These are phyloP conservation scores for Leishmania turanica DNA, from an alignment of 208 protist genomes.

Conservation along the genomic window DNA sequence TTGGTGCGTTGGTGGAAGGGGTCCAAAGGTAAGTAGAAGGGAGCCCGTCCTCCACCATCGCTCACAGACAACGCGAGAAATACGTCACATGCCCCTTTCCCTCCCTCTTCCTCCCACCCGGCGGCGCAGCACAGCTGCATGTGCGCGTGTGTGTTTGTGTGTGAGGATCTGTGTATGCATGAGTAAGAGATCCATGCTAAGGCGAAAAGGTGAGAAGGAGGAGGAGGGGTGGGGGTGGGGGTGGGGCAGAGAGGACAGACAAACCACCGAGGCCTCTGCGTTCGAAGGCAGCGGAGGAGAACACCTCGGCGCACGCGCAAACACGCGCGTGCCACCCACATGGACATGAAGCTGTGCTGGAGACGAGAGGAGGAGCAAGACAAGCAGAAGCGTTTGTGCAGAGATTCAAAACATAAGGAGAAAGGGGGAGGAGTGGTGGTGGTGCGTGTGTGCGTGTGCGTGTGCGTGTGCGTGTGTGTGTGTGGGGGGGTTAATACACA, in stretches of 20 bases:
- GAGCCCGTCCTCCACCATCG: too few species aligned
- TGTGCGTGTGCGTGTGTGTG: not conserved
- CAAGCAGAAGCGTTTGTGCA: not conserved
- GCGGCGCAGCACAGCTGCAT: too few species aligned
- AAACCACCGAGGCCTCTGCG: conserved; percentile 7
- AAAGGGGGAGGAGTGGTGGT: too few species aligned
- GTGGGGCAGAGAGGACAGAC: conserved; percentile 3
- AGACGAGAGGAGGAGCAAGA: not conserved
- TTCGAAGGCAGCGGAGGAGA: not conserved
- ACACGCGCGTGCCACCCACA: not conserved
- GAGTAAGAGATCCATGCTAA: not conserved
- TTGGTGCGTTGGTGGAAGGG: not conserved
- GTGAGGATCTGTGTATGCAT: not conserved
- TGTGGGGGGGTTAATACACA: not conserved
- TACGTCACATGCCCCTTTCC: too few species aligned
- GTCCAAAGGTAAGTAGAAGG: too few species aligned
- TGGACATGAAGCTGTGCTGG: not conserved
- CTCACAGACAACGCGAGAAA: too few species aligned
- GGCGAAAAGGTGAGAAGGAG: not conserved
- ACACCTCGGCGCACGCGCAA: not conserved
- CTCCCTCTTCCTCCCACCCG: too few species aligned
- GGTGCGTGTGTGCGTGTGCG: not conserved
- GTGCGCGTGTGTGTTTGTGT: not conserved
- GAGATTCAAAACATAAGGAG: not conserved
- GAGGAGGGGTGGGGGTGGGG: not conserved